Evolutionary conservation across 2,329 filamentous ascomycete genomes (phyloP), one percentile per base, ranked within the genome.

Genomic region (Ophiostoma sp.): DNA sequence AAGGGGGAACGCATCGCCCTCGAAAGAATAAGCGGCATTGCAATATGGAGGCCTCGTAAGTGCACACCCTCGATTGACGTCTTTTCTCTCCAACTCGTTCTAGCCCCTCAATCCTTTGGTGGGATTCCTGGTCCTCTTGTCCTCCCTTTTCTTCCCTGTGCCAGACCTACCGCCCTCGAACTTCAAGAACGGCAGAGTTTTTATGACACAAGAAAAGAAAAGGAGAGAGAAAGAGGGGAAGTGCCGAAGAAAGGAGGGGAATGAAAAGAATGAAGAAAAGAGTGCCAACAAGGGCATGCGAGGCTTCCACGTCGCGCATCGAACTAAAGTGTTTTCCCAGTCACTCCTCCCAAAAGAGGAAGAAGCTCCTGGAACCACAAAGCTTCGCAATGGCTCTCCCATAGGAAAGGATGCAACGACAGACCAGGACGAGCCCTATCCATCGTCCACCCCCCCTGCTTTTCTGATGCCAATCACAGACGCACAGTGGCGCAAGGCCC

Each of bases 11-110:
- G 70, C 76, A 75, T 75, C 74, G 75, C 72, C 76, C 76, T 74
- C 76, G 76, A 77, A 75, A 77, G 76, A 77, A 77, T 77, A 77
- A 77, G 76, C 76, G 76, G 76, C 76, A 77, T 77, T 77, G 76
- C 76, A 77, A 77, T 77, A 75, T 77, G 48, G 73, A 70, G 69
- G 36, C 73, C 71, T 64, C 61, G 33, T 64, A 28, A 36, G 36
- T 66, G 61, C 61, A 66, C 22, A 3, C 17, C 61, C 61, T 19
- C 28, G 12, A 22, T 48, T 19, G 22, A 9, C 50, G 28, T 25
- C 61, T 22, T 39, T 45, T 9, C n/a, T 9, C n/a, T 45, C 61
- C 2, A 22, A 17, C 61, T 45, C 45, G 17, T 45, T 45, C 59
- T 4, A 25, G 33, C 15, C 33, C n/a, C 36, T 39, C 61, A 19